Evolutionary conservation across 108 stramenopile species (phyloP).

Genomic region (Skeletonema menzelii): DNA sequence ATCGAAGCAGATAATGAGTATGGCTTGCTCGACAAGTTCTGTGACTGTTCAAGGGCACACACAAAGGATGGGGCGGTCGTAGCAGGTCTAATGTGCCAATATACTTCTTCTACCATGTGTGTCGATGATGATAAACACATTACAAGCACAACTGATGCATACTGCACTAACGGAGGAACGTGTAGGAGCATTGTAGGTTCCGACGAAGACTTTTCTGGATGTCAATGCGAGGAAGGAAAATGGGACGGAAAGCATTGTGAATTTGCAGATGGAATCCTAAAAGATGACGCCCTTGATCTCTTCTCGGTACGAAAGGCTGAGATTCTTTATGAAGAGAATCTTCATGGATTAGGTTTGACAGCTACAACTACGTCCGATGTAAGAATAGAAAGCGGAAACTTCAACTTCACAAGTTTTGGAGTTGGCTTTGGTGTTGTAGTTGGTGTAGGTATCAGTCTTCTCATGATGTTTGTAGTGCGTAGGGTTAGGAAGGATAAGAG

Average conservation of each 20-base stretch:
- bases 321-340: slow-evolving; percentile 2
- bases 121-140: neutral
- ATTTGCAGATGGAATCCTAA: slow-evolving; percentile 18
- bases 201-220: slow-evolving; percentile 22
- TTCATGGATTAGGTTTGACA: neutral
- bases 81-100: slow-evolving; percentile 39
- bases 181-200: slow-evolving; percentile 20
- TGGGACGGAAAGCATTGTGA: slow-evolving; percentile 43
- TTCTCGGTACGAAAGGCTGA: slow-evolving; percentile 23
- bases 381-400: neutral
- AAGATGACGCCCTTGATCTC: slow-evolving; percentile 36
- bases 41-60: slow-evolving; percentile 23
- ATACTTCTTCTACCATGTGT: slow-evolving; percentile 17
- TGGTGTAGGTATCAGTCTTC: neutral
- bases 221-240: slow-evolving; percentile 12
- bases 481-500: neutral
- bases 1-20: slow-evolving; percentile 27
- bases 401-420: neutral
- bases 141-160: slow-evolving; percentile 19
- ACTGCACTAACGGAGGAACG: slow-evolving; percentile 32
- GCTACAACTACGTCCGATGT: neutral
- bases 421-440: neutral
- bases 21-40: slow-evolving; percentile 35
- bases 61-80: slow-evolving; percentile 2
- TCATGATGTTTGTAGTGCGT: neutral